Evolutionary conservation across 441 rosid genomes (phyloP).

Genomic region (Dalechampia spathulata): DNA sequence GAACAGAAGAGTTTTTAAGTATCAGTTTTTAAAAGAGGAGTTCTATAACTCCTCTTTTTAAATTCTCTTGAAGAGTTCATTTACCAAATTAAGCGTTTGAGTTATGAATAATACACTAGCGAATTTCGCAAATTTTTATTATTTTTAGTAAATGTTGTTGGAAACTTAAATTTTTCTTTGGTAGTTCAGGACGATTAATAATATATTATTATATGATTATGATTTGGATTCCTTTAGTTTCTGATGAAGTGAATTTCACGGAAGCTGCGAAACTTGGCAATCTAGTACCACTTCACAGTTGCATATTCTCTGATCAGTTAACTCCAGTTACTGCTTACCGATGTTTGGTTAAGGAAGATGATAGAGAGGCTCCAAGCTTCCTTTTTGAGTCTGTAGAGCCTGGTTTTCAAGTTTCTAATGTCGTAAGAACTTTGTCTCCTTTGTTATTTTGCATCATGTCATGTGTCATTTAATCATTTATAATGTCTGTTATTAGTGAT

Average conservation of each 20-base stretch:
- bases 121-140: too few relatives aligned
- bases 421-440: slow-evolving; percentile 34
- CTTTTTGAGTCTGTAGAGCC: slow-evolving; percentile 83
- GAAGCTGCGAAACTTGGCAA: slow-evolving; percentile 63
- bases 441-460: neutral
- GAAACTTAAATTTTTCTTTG: too few relatives aligned
- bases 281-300: slow-evolving; percentile 55
- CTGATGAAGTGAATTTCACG: slow-evolving; percentile 31
- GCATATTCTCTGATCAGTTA: slow-evolving; percentile 85
- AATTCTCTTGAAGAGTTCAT: neutral
- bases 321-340: slow-evolving; percentile 86
- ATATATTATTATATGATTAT: too few relatives aligned
- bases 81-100: neutral
- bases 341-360: slow-evolving; percentile 85
- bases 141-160: too few relatives aligned
- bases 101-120: too few relatives aligned
- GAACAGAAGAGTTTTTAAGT: too few relatives aligned
- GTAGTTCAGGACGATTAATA: too few relatives aligned
- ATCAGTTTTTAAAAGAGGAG: too few relatives aligned
- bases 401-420: slow-evolving; percentile 42
- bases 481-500: slow-evolving; percentile 3
- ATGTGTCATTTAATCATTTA: neutral
- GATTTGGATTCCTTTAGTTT: slow-evolving; percentile 25
- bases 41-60: too few relatives aligned
- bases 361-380: slow-evolving; percentile 85